These are phyloP conservation scores for Penicillium sp. DNA, from an alignment of 2,329 filamentous ascomycete species.

Conservation along the genomic window DNA sequence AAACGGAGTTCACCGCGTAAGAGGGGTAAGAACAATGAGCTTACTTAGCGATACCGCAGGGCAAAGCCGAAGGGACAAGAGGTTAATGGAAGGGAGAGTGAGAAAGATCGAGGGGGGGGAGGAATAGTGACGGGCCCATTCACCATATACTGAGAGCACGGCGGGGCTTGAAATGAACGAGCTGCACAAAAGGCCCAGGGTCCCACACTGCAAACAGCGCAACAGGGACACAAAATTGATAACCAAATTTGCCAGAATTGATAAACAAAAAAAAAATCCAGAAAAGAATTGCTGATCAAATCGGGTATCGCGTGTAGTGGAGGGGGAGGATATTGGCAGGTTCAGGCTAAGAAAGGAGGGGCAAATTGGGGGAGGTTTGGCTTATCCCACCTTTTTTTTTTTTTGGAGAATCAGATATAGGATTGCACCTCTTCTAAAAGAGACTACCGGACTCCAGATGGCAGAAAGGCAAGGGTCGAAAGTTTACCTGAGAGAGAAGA, in stretches of 20 bases:
- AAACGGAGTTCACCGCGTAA: not conserved
- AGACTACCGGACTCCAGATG: not conserved
- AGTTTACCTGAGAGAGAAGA: not conserved
- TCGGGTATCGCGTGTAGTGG: constrained; percentile 18
- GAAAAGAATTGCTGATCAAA: constrained; percentile 3
- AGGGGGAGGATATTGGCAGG: not conserved
- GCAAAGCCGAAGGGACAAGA: not conserved
- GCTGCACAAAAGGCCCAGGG: not conserved
- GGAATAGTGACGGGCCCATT: constrained; percentile 1
- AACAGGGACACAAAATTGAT: not conserved
- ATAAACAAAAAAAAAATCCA: not conserved
- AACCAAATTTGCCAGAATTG: not conserved
- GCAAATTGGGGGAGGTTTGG: not conserved
- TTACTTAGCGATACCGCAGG: constrained; percentile 11
- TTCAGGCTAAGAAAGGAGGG: constrained; percentile 7
- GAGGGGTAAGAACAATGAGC: not conserved
- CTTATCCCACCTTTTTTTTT: constrained; percentile 16
- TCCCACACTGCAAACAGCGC: constrained; percentile 2
- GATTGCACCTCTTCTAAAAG: not conserved
- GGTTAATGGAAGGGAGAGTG: not conserved
- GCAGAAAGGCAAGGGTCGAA: not conserved
- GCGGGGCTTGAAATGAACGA: constrained; percentile 1
- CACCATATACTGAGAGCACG: constrained; percentile 9
- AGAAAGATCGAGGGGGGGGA: constrained; percentile 1
- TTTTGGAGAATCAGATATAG: not conserved